Percentiles rank a stretch among this genome's conserved stretches.
Evolutionary conservation across 495 filamentous ascomycete genomes (phyloP).

Genomic region (Beverwykella pulmonaria): DNA sequence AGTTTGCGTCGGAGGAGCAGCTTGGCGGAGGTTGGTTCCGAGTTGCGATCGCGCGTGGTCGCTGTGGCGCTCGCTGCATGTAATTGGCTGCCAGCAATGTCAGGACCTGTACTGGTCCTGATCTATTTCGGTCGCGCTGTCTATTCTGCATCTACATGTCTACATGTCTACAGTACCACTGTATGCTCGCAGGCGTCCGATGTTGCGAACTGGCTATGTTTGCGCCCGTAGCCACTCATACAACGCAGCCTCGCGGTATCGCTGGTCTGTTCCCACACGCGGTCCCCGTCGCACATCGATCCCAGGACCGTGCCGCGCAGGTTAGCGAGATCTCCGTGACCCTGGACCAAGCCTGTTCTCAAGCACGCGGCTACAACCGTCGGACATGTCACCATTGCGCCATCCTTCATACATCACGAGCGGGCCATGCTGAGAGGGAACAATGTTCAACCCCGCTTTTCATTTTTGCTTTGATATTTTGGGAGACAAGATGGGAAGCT

Average conservation of each 20-base stretch:
- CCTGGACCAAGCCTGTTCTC: not conserved
- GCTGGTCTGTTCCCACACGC: not conserved
- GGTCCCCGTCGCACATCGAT: not conserved
- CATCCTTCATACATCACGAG: not conserved
- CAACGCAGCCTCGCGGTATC: not conserved
- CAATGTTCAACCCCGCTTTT: not conserved
- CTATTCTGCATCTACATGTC: not conserved
- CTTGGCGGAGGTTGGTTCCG: slow-evolving; percentile 5
- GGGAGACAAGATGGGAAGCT: not conserved
- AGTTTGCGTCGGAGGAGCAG: not conserved
- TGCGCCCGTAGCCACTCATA: not conserved
- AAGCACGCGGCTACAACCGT: not conserved
- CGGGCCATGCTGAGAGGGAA: not conserved
- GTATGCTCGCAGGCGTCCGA: not conserved
- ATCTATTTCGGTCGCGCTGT: not conserved
- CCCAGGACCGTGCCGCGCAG: not conserved
- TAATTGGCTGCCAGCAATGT: not conserved
- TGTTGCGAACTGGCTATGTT: not conserved
- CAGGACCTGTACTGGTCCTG: not conserved
- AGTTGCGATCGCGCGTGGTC: not conserved
- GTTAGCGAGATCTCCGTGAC: slow-evolving; percentile 10
- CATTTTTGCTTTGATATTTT: not conserved
- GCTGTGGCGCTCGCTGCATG: not conserved
- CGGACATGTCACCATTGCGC: not conserved
- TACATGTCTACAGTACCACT: not conserved